These are phyloP conservation scores for Scenedesmus sp. DNA, from an alignment of 163 green algal species.

Conservation along the genomic window DNA sequence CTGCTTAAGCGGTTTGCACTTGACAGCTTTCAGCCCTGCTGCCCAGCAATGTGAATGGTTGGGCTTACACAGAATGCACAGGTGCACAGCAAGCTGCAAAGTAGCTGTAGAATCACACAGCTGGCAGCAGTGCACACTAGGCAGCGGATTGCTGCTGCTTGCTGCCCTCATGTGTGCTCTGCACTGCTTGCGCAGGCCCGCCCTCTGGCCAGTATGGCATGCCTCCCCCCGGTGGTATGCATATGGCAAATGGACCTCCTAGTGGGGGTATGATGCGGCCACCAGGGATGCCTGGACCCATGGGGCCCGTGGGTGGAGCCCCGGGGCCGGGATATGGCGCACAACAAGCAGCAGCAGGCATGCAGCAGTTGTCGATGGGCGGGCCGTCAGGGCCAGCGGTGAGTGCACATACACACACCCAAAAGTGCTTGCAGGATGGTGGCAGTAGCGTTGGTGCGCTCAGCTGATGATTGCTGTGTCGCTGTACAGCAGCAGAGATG, in stretches of 20 bases:
- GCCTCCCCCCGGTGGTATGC: constrained; percentile 2
- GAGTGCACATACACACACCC: neutral
- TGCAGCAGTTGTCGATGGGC: constrained; percentile 53
- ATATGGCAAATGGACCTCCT: constrained; percentile 47
- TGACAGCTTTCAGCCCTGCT: neutral
- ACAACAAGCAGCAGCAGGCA: constrained; percentile 50
- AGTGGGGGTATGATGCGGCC: constrained; percentile 52
- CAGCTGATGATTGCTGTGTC: neutral
- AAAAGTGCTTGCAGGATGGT: neutral
- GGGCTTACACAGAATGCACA: neutral
- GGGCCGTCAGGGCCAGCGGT: constrained; percentile 44
- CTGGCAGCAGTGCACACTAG: neutral
- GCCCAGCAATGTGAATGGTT: neutral
- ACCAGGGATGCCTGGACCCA: constrained; percentile 25
- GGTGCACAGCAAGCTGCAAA: neutral
- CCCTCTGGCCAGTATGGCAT: constrained; percentile 28
- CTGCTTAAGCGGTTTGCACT: neutral
- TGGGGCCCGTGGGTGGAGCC: neutral
- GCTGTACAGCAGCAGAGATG: neutral
- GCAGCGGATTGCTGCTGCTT: neutral
- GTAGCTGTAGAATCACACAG: neutral
- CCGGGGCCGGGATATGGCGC: neutral
- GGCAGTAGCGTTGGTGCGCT: neutral
- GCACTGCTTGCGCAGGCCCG: constrained; percentile 18
- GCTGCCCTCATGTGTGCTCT: neutral